These are phyloP conservation scores for Bretziella fagacearum DNA, from an alignment of 2,329 filamentous ascomycete species.

Conservation along the genomic window DNA sequence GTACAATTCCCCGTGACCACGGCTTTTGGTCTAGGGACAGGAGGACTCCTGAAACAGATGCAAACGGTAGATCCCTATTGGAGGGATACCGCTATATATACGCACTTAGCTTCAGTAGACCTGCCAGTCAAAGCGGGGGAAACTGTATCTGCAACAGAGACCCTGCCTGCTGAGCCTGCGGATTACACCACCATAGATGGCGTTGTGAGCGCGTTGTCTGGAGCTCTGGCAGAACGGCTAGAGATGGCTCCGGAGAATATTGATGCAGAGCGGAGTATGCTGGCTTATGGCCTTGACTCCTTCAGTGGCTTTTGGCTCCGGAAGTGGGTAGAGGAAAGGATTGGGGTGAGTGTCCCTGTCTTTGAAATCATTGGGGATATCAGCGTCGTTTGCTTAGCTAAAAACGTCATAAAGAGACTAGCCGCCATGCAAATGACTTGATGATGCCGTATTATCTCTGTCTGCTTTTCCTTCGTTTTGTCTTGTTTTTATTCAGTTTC, in stretches of 20 bases:
- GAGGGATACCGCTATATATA: conserved; percentile 32
- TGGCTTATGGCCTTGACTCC: conserved; percentile 35
- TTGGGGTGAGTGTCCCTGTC: conserved; percentile 28
- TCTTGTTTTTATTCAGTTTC: neutral
- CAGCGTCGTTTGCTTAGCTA: conserved; percentile 25
- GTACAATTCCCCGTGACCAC: conserved; percentile 28
- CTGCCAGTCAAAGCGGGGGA: conserved; percentile 16
- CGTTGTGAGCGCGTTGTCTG: conserved; percentile 19
- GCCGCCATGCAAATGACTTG: conserved; percentile 7
- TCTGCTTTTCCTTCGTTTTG: neutral
- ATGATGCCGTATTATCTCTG: neutral
- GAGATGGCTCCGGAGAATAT: conserved; percentile 29
- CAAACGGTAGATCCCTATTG: conserved; percentile 36
- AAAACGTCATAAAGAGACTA: conserved; percentile 20
- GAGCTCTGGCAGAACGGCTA: conserved; percentile 22
- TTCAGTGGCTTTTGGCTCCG: conserved; percentile 35
- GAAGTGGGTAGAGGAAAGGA: conserved; percentile 32
- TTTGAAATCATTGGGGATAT: conserved; percentile 31
- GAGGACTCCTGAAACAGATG: conserved; percentile 36
- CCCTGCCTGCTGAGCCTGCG: no score
- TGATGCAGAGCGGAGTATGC: conserved; percentile 25
- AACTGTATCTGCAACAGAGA: no score
- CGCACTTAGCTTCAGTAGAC: conserved; percentile 32
- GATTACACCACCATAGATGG: conserved; percentile 14
- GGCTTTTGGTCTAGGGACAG: conserved; percentile 36